Percentiles rank a stretch among this genome's conserved stretches.
Evolutionary conservation across 2,329 filamentous ascomycete species (phyloP).

Genomic region (Hortaea sp.): DNA sequence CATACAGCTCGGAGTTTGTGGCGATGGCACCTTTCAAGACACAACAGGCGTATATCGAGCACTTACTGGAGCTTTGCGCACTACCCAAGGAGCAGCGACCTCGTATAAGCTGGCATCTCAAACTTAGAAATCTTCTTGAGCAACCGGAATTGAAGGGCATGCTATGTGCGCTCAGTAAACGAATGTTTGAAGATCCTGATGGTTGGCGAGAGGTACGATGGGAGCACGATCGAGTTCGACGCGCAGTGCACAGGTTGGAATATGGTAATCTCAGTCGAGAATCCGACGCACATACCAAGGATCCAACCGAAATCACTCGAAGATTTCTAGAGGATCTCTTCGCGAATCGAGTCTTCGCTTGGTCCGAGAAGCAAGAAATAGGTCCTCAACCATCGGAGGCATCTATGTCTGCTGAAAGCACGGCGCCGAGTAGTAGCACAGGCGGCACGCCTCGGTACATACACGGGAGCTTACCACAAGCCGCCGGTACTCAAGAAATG

Average conservation of each 20-base stretch:
- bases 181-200: constrained; percentile 1
- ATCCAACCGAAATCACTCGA: neutral
- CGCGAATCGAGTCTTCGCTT: neutral
- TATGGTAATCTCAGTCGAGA: constrained; percentile 2
- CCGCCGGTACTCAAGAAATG: neutral
- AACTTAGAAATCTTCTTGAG: constrained; percentile 7
- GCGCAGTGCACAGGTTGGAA: constrained; percentile 6
- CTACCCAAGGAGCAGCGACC: constrained; percentile 1
- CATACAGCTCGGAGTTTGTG: constrained; percentile 9
- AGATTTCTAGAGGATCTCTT: constrained; percentile 5
- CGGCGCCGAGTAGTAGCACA: neutral
- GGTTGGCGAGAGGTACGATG: constrained; percentile 4
- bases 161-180: constrained; percentile 1
- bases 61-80: constrained; percentile 7
- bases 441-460: neutral
- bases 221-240: constrained; percentile 4
- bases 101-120: constrained; percentile 3
- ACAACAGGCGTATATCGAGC: constrained; percentile 6
- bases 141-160: neutral
- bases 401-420: neutral
- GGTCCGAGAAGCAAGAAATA: neutral
- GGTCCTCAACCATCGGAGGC: neutral
- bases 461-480: neutral
- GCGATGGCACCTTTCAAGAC: constrained; percentile 2
- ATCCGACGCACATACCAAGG: neutral